Evolutionary conservation across 805 yeast species (phyloP), one percentile per base, ranked within the genome.

Genomic region (Candida oleophila): DNA sequence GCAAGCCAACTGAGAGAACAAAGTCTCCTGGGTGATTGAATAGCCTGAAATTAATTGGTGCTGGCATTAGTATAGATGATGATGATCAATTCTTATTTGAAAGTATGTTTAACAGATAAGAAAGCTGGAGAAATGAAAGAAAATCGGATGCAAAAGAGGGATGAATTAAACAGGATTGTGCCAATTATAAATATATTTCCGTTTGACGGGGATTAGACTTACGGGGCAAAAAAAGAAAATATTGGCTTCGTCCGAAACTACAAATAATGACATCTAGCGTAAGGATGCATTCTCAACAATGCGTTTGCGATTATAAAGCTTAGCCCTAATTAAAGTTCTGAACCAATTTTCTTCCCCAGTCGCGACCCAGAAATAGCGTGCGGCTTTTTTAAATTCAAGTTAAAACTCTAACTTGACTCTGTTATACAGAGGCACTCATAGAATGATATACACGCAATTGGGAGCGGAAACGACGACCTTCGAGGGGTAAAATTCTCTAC

Each of bases 331-430:
- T 25, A 25, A 11, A 25, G 30, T 25, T 25, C 30, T n/a, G 11
- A 25, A 25, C 11, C 11, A 25, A 25, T 11, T 25, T 25, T 25
- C 5, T 25, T 25, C 11, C 5, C 30, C 30, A 25, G 30, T 25
- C 16, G 20, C 37, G 46, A 39, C 41, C 22, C 22, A 25, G 46
- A 43, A 36, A 43, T n/a, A n/a, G n/a, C n/a, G 32, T 42, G 44
- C 35, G 38, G 44, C 37, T 14, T 4, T 38, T 21, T 22, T 38
- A 5, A n/a, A 7, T 18, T 38, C 36, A 25, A 11, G 9, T 25
- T 25, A 7, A 25, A 25, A 25, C 11, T 25, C 11, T n/a, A n/a
- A n/a, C n/a, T n/a, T n/a, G n/a, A n/a, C n/a, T n/a, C n/a, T n/a
- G n/a, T n/a, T n/a, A n/a, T n/a, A n/a, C n/a, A n/a, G n/a, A n/a